phyloP scores from a whole-genome alignment of 306 rosid species.

The Prunus davidiana region DNA sequence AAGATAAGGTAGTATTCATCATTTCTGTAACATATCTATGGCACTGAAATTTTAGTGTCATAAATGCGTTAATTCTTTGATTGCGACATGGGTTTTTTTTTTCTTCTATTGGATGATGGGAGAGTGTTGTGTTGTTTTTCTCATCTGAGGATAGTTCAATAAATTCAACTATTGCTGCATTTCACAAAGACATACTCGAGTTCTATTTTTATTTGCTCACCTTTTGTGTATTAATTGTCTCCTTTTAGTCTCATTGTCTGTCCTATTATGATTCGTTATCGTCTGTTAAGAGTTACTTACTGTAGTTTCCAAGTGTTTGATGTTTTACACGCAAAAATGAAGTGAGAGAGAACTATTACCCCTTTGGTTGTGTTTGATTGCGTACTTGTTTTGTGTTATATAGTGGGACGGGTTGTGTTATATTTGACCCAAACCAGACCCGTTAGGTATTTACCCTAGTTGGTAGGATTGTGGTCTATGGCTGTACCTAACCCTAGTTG shows the following conservation, averaged over 20 bases:
- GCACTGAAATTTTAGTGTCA: neutral
- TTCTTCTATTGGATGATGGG: neutral
- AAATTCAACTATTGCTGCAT: neutral
- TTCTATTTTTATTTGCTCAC: neutral
- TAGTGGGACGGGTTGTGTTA: no score
- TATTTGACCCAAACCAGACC: neutral
- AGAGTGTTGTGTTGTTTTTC: neutral
- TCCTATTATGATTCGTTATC: no score
- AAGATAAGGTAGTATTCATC: constrained; percentile 66
- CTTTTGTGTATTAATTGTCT: neutral
- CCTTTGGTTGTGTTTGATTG: neutral
- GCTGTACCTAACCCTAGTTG: no score
- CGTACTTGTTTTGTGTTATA: neutral
- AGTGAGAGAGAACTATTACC: neutral
- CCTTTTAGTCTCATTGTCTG: neutral
- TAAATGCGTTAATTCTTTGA: neutral
- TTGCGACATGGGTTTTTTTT: neutral
- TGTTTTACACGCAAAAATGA: neutral
- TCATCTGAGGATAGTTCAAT: neutral
- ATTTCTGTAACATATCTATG: neutral
- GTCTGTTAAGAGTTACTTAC: neutral
- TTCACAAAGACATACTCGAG: neutral
- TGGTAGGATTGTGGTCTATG: neutral
- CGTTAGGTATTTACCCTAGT: neutral
- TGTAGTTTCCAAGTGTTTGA: neutral